Conservation (phyloP, 2,329 filamentous ascomycete species). For the Macrophomina phaseolina region DNA sequence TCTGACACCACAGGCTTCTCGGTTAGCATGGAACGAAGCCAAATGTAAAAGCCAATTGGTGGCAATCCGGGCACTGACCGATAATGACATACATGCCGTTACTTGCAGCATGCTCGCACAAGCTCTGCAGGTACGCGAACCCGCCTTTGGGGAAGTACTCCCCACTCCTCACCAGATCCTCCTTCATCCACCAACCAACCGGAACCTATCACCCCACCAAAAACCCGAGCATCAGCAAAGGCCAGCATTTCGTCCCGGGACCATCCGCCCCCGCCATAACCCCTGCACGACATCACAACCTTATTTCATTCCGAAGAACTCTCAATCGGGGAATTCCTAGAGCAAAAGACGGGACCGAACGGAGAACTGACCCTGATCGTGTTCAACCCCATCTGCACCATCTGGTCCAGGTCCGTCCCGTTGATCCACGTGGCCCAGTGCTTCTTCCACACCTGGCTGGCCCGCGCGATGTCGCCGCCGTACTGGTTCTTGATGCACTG, state of each 20-base stretch:
- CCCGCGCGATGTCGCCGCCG: conserved; percentile 37
- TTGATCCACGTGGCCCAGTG: conserved; percentile 61
- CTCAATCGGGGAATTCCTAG: background rate
- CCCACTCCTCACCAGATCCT: conserved; percentile 53
- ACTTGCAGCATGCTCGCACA: conserved; percentile 57
- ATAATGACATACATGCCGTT: conserved; percentile 60
- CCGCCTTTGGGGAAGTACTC: conserved; percentile 56
- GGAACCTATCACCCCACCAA: conserved; percentile 44
- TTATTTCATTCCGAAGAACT: background rate
- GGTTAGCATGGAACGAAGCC: background rate
- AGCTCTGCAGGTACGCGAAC: conserved; percentile 37
- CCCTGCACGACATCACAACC: background rate
- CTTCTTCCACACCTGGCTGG: conserved; percentile 54
- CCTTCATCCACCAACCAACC: conserved; percentile 62
- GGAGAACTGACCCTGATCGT: conserved; percentile 48
- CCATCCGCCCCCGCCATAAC: background rate
- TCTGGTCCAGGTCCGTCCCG: conserved; percentile 55
- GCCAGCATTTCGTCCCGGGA: background rate
- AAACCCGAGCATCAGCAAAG: background rate
- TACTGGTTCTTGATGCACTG: conserved; percentile 53
- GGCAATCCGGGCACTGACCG: background rate
- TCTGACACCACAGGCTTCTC: background rate
- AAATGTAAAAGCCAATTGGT: background rate
- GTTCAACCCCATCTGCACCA: conserved; percentile 58
- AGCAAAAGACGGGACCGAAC: background rate